Evolutionary conservation across 495 filamentous ascomycete species (phyloP).

Genomic region (Penicillium silybi): DNA sequence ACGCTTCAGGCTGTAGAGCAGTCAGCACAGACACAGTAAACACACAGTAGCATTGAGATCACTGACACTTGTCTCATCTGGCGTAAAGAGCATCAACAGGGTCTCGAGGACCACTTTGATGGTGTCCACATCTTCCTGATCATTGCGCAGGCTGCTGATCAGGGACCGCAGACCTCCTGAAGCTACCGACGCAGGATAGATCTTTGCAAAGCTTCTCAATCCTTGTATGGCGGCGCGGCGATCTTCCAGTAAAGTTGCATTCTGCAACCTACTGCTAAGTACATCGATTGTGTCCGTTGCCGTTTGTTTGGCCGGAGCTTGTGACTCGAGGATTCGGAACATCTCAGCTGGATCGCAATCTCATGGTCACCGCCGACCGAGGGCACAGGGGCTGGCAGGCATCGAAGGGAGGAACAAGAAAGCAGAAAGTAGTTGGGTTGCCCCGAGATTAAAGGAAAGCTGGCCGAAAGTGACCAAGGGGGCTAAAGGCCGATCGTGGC

Average conservation of each 20-base stretch:
- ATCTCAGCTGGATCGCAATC: conserved; percentile 50
- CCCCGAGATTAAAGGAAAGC: conserved; percentile 18
- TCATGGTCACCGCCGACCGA: conserved; percentile 47
- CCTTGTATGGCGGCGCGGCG: conserved; percentile 89
- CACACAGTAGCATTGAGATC: neutral
- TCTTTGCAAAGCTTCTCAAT: conserved; percentile 89
- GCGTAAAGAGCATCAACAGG: conserved; percentile 84
- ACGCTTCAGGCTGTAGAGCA: conserved; percentile 72
- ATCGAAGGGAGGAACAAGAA: conserved; percentile 21
- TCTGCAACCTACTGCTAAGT: conserved; percentile 78
- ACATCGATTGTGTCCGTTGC: conserved; percentile 89
- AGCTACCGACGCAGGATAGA: conserved; percentile 94
- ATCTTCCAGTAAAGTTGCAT: conserved; percentile 88
- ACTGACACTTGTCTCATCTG: conserved; percentile 65
- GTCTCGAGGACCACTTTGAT: conserved; percentile 93
- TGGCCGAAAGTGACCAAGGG: conserved; percentile 20
- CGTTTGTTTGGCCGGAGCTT: conserved; percentile 93
- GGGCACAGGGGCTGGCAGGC: conserved; percentile 24
- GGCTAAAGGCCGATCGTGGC: conserved; percentile 16
- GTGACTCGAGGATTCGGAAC: conserved; percentile 80
- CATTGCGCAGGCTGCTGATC: conserved; percentile 78
- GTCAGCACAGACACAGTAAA: conserved; percentile 22
- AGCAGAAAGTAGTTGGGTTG: neutral
- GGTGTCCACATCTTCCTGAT: conserved; percentile 94
- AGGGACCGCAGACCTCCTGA: conserved; percentile 82